Evolutionary conservation across 345 rosid species (phyloP), one percentile per base, ranked within the genome.

Genomic region (Brassica cretica): DNA sequence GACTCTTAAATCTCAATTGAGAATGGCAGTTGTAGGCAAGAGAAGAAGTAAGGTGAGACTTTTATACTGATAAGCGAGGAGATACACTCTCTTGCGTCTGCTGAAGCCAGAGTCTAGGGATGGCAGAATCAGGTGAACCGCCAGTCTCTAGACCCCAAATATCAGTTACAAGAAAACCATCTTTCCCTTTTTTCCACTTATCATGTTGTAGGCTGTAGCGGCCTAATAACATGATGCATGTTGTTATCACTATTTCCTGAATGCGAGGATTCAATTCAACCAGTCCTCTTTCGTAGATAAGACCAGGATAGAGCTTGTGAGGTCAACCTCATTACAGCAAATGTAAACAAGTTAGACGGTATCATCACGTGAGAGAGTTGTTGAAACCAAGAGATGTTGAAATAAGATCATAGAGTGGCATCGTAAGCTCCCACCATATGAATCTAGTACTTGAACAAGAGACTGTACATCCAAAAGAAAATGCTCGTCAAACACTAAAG

Each of bases 311-410:
- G 60, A 37, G 89, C 97, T 55, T 65, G 87, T 3, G 93, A 89
- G 5, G 87, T 87, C 86, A 95, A 76, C 82, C 96, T 88, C 82
- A 83, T 80, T 66, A 88, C 88, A 64, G 98, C 85, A 81, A 88
- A 95, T 15, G 91, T 83, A 82, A 90, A 95, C 76, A 95, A 72
- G 81, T 86, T 87, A 19, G 80, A 91, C 80, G 8, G 98, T 87
- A 79, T 93, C 98, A 83, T 91, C 98, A 71, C 93, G 89, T 78
- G 91, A 84, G 71, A 96, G 93, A 18, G 94, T 93, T 32, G 98
- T 87, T n/a, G 98, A 91, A 77, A 95, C 98, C 66, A 95, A 86
- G 53, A 95, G 83, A 85, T 96, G 93, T 68, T 91, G 94, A 81
- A 89, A 91, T 86, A 96, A 81, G 84, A 96, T 86, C 78, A 96